These are phyloP conservation scores for Alectoria sarmentosa DNA, from an alignment of 495 filamentous ascomycete genomes.

Conservation along the genomic window DNA sequence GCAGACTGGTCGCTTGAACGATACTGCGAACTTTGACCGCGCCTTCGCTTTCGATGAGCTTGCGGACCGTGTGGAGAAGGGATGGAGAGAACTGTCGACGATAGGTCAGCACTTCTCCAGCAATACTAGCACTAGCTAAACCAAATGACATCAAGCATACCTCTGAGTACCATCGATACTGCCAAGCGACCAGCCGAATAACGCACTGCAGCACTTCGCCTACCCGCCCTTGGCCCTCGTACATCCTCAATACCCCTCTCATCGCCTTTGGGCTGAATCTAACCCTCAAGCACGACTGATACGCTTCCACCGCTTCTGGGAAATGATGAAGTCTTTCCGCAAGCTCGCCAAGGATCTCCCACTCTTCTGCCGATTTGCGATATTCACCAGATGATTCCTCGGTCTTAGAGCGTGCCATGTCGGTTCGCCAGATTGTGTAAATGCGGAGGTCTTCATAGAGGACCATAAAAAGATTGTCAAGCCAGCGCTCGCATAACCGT, in stretches of 20 bases:
- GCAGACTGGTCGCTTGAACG: conserved; percentile 88
- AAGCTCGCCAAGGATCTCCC: conserved; percentile 94
- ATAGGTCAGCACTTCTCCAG: not conserved
- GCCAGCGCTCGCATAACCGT: conserved; percentile 92
- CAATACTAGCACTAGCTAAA: not conserved
- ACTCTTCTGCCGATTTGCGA: conserved; percentile 92
- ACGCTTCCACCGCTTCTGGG: conserved; percentile 88
- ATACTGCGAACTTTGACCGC: conserved; percentile 96
- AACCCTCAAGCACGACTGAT: conserved; percentile 69
- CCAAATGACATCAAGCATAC: conserved; percentile 36
- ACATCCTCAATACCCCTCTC: conserved; percentile 70
- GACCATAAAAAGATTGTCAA: conserved; percentile 99
- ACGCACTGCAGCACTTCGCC: conserved; percentile 68
- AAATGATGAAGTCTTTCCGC: conserved; percentile 85
- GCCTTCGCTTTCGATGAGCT: conserved; percentile 93
- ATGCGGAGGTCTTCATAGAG: conserved; percentile 96
- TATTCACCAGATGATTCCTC: conserved; percentile 85
- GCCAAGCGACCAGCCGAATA: conserved; percentile 89
- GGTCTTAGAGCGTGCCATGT: conserved; percentile 71
- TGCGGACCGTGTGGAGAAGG: conserved; percentile 76
- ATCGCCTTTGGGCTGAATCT: conserved; percentile 89
- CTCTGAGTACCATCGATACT: conserved; percentile 98
- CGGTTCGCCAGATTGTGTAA: conserved; percentile 98
- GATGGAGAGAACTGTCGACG: conserved; percentile 75
- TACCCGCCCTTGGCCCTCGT: conserved; percentile 66